Evolutionary conservation across 2,329 filamentous ascomycete genomes (phyloP).

Genomic region (Bretziella fagacearum): DNA sequence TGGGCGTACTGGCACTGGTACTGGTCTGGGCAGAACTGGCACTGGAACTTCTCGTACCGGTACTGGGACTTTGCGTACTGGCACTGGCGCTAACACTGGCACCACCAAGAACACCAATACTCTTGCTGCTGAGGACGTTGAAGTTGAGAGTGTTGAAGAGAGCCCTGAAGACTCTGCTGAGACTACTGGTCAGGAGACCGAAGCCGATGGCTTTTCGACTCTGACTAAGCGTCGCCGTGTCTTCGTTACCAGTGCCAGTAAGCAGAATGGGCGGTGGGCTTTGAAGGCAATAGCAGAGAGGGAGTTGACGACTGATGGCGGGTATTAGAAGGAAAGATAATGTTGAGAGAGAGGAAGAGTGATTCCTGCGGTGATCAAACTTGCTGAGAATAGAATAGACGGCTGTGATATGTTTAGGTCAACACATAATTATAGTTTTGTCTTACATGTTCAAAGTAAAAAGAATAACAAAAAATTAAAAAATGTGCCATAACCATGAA

Average conservation of each 20-base stretch:
- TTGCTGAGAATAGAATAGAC: too few relatives aligned
- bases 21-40: background rate
- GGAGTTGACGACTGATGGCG: too few relatives aligned
- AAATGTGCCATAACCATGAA: slow-evolving; percentile 2
- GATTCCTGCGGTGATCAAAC: too few relatives aligned
- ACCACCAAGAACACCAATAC: background rate
- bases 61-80: background rate
- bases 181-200: background rate
- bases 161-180: background rate
- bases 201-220: background rate
- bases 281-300: background rate
- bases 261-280: slow-evolving; percentile 6
- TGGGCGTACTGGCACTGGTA: background rate
- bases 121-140: background rate
- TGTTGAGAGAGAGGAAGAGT: too few relatives aligned
- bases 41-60: background rate
- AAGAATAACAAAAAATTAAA: background rate
- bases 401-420: background rate
- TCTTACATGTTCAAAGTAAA: background rate
- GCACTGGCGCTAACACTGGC: background rate
- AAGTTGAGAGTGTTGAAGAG: background rate
- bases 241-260: background rate
- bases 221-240: slow-evolving; percentile 8
- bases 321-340: too few relatives aligned
- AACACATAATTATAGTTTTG: background rate